Percentiles rank a stretch among this genome's conserved stretches.
phyloP scores from a whole-genome alignment of 2,329 filamentous ascomycete species.

The Epichloe baconii region DNA sequence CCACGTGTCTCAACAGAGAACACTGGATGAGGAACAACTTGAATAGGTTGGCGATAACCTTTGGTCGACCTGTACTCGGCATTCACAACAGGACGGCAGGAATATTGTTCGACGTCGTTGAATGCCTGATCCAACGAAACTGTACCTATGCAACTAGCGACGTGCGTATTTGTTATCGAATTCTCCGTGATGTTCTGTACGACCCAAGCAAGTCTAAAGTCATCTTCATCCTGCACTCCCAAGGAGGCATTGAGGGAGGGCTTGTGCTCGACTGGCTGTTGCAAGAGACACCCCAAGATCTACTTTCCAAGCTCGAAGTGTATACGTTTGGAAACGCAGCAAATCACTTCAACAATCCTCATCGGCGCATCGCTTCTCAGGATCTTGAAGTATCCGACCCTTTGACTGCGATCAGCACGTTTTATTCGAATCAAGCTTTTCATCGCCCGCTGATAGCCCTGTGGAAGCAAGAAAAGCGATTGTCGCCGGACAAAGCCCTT shows the following conservation, averaged over 20 bases:
- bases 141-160: constrained; percentile 60
- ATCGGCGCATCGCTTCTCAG: constrained; percentile 36
- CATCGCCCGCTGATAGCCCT: constrained; percentile 11
- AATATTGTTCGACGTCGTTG: constrained; percentile 61
- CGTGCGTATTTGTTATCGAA: constrained; percentile 46
- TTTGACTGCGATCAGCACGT: constrained; percentile 18
- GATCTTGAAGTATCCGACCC: constrained; percentile 20
- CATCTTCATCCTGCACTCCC: constrained; percentile 62
- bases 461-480: constrained; percentile 10
- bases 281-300: constrained; percentile 53
- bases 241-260: constrained; percentile 65
- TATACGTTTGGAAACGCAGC: constrained; percentile 69
- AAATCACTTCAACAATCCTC: constrained; percentile 72
- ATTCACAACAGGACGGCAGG: constrained; percentile 67
- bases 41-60: constrained; percentile 57
- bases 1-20: constrained; percentile 22
- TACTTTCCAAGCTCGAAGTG: constrained; percentile 57
- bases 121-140: constrained; percentile 66
- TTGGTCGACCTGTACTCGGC: constrained; percentile 56
- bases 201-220: constrained; percentile 52
- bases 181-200: constrained; percentile 51
- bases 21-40: constrained; percentile 60
- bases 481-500: constrained; percentile 7
- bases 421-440: constrained; percentile 23
- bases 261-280: constrained; percentile 66